These are phyloP conservation scores for Oidiodendron maius DNA, from an alignment of 495 filamentous ascomycete species.

Conservation along the genomic window DNA sequence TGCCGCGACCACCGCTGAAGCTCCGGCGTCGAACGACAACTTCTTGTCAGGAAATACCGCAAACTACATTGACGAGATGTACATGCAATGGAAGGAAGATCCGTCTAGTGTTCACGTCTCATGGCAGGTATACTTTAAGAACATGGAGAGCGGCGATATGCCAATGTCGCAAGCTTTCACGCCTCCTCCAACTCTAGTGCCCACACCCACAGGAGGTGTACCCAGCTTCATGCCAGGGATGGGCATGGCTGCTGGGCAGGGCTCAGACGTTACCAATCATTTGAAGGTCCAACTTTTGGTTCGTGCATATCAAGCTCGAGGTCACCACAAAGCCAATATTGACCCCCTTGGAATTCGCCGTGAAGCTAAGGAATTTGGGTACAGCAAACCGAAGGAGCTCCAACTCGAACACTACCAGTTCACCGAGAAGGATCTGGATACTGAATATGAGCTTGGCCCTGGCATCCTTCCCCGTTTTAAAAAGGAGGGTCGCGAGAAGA, in stretches of 20 bases:
- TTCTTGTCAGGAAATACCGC: constrained; percentile 93
- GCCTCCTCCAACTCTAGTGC: constrained; percentile 86
- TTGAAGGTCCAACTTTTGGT: constrained; percentile 96
- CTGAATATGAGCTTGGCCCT: constrained; percentile 87
- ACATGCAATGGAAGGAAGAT: constrained; percentile 92
- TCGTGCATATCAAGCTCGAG: constrained; percentile 94
- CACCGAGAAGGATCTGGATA: constrained; percentile 87
- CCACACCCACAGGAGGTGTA: constrained; percentile 71
- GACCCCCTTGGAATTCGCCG: constrained; percentile 92
- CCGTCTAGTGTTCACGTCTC: constrained; percentile 92
- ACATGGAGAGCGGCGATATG: constrained; percentile 98
- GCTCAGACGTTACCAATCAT: constrained; percentile 87
- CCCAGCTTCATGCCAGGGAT: constrained; percentile 65
- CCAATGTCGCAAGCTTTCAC: constrained; percentile 95
- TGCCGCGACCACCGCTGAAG: constrained; percentile 35
- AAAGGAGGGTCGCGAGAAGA: constrained; percentile 80
- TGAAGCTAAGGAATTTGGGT: constrained; percentile 78
- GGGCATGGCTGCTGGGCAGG: constrained; percentile 59
- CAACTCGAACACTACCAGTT: constrained; percentile 91
- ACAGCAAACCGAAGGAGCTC: constrained; percentile 85
- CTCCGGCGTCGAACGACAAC: constrained; percentile 80
- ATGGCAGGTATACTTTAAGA: constrained; percentile 99
- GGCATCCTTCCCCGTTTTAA: constrained; percentile 95
- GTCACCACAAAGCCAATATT: constrained; percentile 96
- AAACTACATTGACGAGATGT: constrained; percentile 99